Evolutionary conservation across 2,329 filamentous ascomycete species (phyloP), one percentile per base, ranked within the genome.

Genomic region (Calonectria henricotiae): DNA sequence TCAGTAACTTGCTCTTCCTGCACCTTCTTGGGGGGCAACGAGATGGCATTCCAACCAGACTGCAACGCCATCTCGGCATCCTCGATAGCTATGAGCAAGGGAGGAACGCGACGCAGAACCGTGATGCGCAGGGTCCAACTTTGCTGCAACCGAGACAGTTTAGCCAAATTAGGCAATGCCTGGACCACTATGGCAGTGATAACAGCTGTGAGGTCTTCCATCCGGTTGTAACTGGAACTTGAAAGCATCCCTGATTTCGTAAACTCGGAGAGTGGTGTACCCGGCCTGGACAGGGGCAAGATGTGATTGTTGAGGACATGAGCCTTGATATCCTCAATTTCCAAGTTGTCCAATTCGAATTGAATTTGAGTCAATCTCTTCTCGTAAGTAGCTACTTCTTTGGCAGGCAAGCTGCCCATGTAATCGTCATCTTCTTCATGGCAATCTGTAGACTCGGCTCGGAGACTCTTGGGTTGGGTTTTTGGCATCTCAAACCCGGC

Each of bases 101-200:
- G 83, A 0, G 96, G 93, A 0, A 96, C 89, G 75, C 92, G 91
- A 62, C 90, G 89, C 44, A 98, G 84, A 5, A 98, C 91, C 1
- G 89, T 84, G 15, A 98, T 83, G 23, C 96, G 92, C 46, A 93
- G 87, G 30, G 88, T 91, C 96, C 96, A 99, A 2, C 88, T 88
- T 67, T 91, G 89, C 61, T 98, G 85, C n/a, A 97, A 83, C 9
- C 89, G 88, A 65, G 90, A 91, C 25, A 99, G 83, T 65, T 89
- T 91, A 11, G 94, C 92, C 47, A 98, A 84, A 69, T 93, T 92
- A 1, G 96, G 96, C 23, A 99, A 86, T 4, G 94, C 91, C 79
- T 96, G 94, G n/a, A 99, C 84, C 20, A 98, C 93, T 39, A 96
- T 97, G 32, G 95, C 94, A 1, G 96, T 98, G 67, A 98, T 89